Evolutionary conservation across 306 rosid species (phyloP), one percentile per base, ranked within the genome.

Genomic region (Geum urbanum): DNA sequence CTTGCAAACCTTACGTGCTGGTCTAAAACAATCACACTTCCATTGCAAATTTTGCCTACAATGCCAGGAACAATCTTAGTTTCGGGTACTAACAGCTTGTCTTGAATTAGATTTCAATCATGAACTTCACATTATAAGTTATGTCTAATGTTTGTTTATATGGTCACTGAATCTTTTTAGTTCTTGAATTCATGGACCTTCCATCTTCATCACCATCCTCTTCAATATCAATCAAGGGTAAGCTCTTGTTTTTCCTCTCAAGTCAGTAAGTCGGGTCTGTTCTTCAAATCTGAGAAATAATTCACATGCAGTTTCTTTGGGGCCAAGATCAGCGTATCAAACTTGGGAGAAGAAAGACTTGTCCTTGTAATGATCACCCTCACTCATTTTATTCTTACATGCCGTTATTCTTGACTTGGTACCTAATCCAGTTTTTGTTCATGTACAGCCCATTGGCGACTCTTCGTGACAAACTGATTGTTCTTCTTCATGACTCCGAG

Each of bases 11-110:
- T 27, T 13, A 47, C 63, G 0, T 59, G 53, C 4, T 59, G 45
- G 46, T 47, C 32, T 67, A 10, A 13, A 52, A 69, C 48, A 37
- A 43, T 14, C 76, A 44, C 8, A 16, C 55, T 15, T 39, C 46
- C 32, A 40, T 50, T 65, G 35, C 35, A 46, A 7, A 54, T 67
- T 80, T 66, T 58, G 69, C 70, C 79, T 77, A 59, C 77, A 76
- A 92, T 94, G 99, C 99, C 99, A 63, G 99, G 99, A 83, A 88
- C 84, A 22, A 88, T 94, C 78, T 43, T 73, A 74, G 87, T 91
- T 80, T 91, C 99, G 84, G 99, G 99, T 91, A 80, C 65, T 50
- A 54, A 58, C 55, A 11, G 5, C 59, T 9, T 19, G 57, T 55
- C 44, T 64, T n/a, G 63, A 40, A 60, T 66, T 78, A 41, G 62